Evolutionary conservation across 2,329 filamentous ascomycete genomes (phyloP).

Genomic region (Fusarium pseudocircinatum): DNA sequence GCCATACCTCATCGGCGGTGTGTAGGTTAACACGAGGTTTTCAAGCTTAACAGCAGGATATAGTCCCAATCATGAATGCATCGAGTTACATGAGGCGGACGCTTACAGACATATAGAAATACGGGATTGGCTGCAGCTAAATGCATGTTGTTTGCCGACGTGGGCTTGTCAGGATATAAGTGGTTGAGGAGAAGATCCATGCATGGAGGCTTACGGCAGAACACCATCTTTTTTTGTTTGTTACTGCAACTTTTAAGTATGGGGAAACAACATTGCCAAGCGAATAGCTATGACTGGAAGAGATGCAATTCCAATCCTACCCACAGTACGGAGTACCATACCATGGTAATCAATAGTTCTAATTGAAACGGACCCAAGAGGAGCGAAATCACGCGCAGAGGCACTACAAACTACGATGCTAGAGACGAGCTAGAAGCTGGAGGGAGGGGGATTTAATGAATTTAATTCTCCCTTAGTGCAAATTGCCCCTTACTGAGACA

Average conservation of each 20-base stretch:
- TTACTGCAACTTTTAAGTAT: background rate
- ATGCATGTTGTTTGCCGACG: constrained; percentile 2
- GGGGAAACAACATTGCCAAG: background rate
- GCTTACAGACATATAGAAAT: constrained; percentile 13
- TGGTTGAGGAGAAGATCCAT: constrained; percentile 8
- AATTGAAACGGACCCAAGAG: background rate
- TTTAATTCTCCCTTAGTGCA: constrained; percentile 2
- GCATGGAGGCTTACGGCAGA: constrained; percentile 28
- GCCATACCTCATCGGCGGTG: constrained; percentile 27
- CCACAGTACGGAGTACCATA: background rate
- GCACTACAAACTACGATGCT: constrained; percentile 9
- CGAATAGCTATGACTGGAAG: background rate
- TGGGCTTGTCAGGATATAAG: constrained; percentile 18
- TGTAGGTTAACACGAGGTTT: constrained; percentile 30
- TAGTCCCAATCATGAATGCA: constrained; percentile 5
- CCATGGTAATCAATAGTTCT: constrained; percentile 17
- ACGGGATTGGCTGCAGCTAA: constrained; percentile 19
- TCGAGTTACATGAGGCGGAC: constrained; percentile 30
- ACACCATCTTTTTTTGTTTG: constrained; percentile 21
- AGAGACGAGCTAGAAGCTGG: constrained; percentile 28
- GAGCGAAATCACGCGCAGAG: constrained; percentile 29
- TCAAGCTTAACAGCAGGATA: constrained; percentile 11
- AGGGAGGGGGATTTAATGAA: background rate
- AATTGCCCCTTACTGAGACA: constrained; percentile 21
- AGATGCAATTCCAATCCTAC: background rate